Evolutionary conservation across 129 eudicot species (phyloP).

Genomic region (Rutidosis leptorrhynchoides): DNA sequence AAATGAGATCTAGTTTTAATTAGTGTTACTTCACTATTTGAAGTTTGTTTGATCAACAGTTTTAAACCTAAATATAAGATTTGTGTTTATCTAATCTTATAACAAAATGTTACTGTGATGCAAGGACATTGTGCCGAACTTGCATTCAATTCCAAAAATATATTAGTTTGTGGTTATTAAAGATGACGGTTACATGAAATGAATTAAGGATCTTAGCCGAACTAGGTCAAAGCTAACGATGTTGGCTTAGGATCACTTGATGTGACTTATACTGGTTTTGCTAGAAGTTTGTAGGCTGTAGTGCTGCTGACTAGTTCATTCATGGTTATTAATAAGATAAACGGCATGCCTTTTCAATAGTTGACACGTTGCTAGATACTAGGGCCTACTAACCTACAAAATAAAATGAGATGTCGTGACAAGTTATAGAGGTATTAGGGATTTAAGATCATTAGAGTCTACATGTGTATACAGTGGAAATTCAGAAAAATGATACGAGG

Average conservation of each 20-base stretch:
- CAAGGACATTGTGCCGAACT: neutral
- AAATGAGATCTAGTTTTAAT: neutral
- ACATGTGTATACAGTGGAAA: neutral
- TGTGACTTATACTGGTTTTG: neutral
- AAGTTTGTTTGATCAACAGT: neutral
- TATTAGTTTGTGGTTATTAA: neutral
- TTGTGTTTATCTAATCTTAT: neutral
- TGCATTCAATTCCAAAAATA: neutral
- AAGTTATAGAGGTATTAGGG: neutral
- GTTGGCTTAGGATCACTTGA: neutral
- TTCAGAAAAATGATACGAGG: neutral
- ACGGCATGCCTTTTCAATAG: slow-evolving; percentile 2
- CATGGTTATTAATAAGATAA: neutral
- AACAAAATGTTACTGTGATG: neutral
- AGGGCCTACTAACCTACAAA: neutral
- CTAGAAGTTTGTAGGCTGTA: neutral
- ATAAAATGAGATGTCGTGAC: slow-evolving; percentile 7
- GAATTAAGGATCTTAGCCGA: neutral
- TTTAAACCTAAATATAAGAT: too few relatives aligned
- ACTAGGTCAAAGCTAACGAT: neutral
- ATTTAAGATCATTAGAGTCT: neutral
- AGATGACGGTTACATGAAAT: neutral
- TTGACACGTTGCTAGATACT: neutral
- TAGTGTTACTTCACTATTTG: neutral
- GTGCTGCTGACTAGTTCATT: slow-evolving; percentile 1